Percentiles rank a stretch among this genome's conserved stretches.
Evolutionary conservation across 1,284 basidiomycete species (phyloP).

Genomic region (Cronartium quercuum): DNA sequence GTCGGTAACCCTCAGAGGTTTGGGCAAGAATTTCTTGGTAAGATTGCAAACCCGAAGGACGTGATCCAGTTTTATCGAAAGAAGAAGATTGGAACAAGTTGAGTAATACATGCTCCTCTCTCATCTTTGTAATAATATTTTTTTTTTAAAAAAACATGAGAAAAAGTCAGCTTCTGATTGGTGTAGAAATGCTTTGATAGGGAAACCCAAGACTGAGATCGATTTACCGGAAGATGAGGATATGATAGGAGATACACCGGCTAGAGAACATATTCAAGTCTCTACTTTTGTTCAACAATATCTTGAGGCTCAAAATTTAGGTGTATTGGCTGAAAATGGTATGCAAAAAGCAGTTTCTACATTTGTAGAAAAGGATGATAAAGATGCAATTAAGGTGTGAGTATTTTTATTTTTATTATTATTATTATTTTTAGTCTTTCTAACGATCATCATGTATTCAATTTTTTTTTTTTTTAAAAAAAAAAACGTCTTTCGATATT

Average conservation of each 20-base stretch:
- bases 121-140: not conserved
- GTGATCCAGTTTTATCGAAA: conserved; percentile 81
- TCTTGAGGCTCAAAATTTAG: conserved; percentile 76
- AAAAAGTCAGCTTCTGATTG: conserved; percentile 19
- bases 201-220: conserved; percentile 45
- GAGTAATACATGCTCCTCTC: not conserved
- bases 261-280: conserved; percentile 52
- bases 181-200: conserved; percentile 9
- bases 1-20: conserved; percentile 94
- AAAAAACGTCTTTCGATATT: no score
- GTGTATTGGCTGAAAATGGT: conserved; percentile 73
- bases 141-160: conserved; percentile 22
- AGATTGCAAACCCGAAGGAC: conserved; percentile 88
- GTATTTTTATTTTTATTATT: conserved; percentile 51
- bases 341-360: conserved; percentile 84
- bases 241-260: conserved; percentile 4
- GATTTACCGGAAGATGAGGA: conserved; percentile 43
- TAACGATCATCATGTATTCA: not conserved
- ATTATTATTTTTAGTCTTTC: not conserved
- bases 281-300: conserved; percentile 72
- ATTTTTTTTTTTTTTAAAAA: not conserved
- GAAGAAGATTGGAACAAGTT: conserved; percentile 57
- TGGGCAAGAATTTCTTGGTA: conserved; percentile 86
- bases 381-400: conserved; percentile 77
- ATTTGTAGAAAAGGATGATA: conserved; percentile 92